Evolutionary conservation across 768 basidiomycete genomes (phyloP), one percentile per base, ranked within the genome.

Genomic region (Collybia sordida): DNA sequence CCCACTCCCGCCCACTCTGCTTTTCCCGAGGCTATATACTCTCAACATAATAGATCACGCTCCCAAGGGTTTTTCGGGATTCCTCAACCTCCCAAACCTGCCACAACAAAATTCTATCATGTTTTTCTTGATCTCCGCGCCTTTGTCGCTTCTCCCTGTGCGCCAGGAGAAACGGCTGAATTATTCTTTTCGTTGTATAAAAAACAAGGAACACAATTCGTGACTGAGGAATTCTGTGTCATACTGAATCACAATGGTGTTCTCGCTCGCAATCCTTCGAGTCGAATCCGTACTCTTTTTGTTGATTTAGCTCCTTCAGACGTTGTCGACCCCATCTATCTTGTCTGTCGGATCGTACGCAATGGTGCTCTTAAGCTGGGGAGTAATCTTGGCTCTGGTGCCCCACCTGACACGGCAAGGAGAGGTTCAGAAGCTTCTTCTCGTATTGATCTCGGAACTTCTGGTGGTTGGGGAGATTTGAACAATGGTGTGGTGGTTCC

Each of bases 131-230:
- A 98, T 58, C 69, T 98, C 7, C 88, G 91, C 17, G 93, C 93
- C 0, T 94, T 98, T 62, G 88, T 95, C 25, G 96, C 93, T 14
- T 88, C 88, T 5, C 88, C 87, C 1, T 98, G 95, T 66, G 75
- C 85, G 0, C 87, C 95, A 0, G 94, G 93, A 8, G 96, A 98
- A 68, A 90, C 89, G 0, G 91, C 88, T 12, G 96, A 98, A 63
- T 82, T 98, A 2, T 92, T 85, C 63, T 97, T 98, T 72, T 94
- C 93, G 9, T 77, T 98, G 6, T 98, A 90, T 77, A 90, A 87
- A 68, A 87, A 89, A 62, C 79, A 81, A 44, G 90, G 88, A 44
- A 78, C 79, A 4, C 86, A 90, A 43, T 98, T 95, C 65, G 81
- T 98, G 36, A 94, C 93, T 0, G 96, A 98, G 67, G 96, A 98